A percentile compares a stretch with the other conserved stretches of the same genome.
Conservation (phyloP, 2,329 filamentous ascomycete genomes). For the Arthrobotrys conoides region DNA sequence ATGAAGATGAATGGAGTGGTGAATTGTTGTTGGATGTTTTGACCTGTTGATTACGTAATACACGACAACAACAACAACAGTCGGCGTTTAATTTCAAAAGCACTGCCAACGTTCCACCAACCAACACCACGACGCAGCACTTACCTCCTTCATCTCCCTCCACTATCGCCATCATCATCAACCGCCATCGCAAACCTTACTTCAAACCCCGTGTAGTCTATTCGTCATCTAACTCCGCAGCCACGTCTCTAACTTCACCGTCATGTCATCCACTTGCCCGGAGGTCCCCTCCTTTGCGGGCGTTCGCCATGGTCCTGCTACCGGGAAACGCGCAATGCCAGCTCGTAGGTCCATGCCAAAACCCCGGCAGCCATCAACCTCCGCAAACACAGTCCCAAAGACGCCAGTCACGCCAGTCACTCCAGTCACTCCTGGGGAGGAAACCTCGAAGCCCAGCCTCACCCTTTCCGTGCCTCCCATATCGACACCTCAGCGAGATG, state of each 20-base stretch:
- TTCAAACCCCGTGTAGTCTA: not conserved
- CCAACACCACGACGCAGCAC: not conserved
- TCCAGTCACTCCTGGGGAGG: constrained; percentile 23
- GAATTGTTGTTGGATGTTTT: not conserved
- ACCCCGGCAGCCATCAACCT: constrained; percentile 41
- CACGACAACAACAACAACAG: not conserved
- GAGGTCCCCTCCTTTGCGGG: constrained; percentile 52
- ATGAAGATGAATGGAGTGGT: not conserved
- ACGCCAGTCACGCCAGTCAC: constrained; percentile 20
- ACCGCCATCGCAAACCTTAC: constrained; percentile 10
- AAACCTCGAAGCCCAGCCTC: constrained; percentile 33
- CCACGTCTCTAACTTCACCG: not conserved
- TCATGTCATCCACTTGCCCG: constrained; percentile 48
- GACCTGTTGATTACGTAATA: not conserved
- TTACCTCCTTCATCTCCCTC: constrained; percentile 1
- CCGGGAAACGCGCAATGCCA: constrained; percentile 52
- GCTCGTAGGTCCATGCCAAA: constrained; percentile 53
- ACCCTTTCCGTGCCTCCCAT: constrained; percentile 18
- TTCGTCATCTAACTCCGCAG: not conserved
- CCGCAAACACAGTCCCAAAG: constrained; percentile 24
- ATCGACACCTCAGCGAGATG: constrained; percentile 25
- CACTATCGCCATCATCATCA: constrained; percentile 2
- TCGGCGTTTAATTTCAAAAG: constrained; percentile 28
- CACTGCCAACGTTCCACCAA: constrained; percentile 22
- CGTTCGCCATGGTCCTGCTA: constrained; percentile 29